Evolutionary conservation across 352 stramenopile genomes (phyloP), one percentile per base, ranked within the genome.

Genomic region (Phytopythium mirpurense): DNA sequence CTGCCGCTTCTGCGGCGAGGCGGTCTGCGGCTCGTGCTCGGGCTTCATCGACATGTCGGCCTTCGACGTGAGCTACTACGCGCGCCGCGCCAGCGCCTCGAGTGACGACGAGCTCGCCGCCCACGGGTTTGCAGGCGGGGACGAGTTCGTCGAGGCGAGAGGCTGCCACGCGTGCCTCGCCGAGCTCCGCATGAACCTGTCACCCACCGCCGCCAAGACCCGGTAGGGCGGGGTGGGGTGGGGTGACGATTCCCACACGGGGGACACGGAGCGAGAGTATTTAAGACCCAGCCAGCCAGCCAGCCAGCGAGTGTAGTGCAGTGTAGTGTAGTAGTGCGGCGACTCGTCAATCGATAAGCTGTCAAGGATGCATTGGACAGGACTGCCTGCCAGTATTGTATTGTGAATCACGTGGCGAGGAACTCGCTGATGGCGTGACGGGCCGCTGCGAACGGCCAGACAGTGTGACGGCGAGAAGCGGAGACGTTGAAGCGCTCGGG

Each of bases 1-100:
- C 62, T 90, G 79, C 45, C 79, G 79, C 1, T 74, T 90, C 42
- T 90, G 79, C 51, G 79, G 76, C 14, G 74, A 86, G 52, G 70
- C 73, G 3, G 71, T 90, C 16, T 90, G 76, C 49, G 68, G 62
- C 34, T 70, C 68, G 14, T 90, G 79, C 56, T 89, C 75, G 8
- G 68, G 72, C 24, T 82, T 81, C 27, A 63, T 87, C 31, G 64
- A 86, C 38, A 61, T 75, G 59, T 51, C 57, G 10, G 56, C 48
- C 12, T 67, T 78, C 18, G 59, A 72, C 31, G 60, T 70, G 31
- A 67, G 57, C 34, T 66, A 68, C 24, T 48, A 46, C 32, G 36
- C 48, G 31, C 48, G 24, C 1, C 34, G 48, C 11, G 34, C 32
- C 12, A 54, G 48, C 24, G 24, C 12, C 21, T 45, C 31, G 7